phyloP scores from a whole-genome alignment of 2,329 filamentous ascomycete species.

The Fusarium siculi region DNA sequence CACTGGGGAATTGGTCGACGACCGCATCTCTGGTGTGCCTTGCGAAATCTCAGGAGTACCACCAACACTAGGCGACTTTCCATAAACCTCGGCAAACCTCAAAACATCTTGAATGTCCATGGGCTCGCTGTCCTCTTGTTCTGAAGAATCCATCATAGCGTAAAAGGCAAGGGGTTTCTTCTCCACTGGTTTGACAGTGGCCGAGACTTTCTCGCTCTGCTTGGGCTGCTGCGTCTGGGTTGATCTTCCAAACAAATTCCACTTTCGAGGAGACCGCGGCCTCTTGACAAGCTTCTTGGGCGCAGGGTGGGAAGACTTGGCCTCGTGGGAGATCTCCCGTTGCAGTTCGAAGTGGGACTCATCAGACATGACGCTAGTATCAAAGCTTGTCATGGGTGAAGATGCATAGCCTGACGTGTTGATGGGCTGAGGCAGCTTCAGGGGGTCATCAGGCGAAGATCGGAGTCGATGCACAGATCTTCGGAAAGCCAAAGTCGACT shows the following conservation, averaged over 20 bases:
- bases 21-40: conserved; percentile 26
- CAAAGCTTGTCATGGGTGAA: conserved; percentile 65
- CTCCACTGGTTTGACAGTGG: conserved; percentile 60
- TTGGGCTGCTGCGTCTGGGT: conserved; percentile 56
- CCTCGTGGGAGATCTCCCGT: conserved; percentile 48
- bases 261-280: conserved; percentile 66
- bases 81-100: conserved; percentile 58
- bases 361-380: conserved; percentile 67
- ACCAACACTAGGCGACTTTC: conserved; percentile 31
- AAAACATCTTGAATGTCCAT: conserved; percentile 58
- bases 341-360: conserved; percentile 61
- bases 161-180: conserved; percentile 69
- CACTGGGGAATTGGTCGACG: conserved; percentile 12
- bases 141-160: conserved; percentile 69
- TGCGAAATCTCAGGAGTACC: conserved; percentile 29
- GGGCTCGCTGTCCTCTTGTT: conserved; percentile 61
- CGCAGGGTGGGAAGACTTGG: conserved; percentile 41
- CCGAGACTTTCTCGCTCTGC: conserved; percentile 56
- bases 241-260: conserved; percentile 71
- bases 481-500: conserved; percentile 64
- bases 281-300: conserved; percentile 68
- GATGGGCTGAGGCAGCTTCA: conserved; percentile 65
- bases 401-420: conserved; percentile 56
- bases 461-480: conserved; percentile 64
- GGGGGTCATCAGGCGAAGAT: conserved; percentile 55